phyloP scores from a whole-genome alignment of 371 early-diverging fungal species.

The Capniomyces stellatus region DNA sequence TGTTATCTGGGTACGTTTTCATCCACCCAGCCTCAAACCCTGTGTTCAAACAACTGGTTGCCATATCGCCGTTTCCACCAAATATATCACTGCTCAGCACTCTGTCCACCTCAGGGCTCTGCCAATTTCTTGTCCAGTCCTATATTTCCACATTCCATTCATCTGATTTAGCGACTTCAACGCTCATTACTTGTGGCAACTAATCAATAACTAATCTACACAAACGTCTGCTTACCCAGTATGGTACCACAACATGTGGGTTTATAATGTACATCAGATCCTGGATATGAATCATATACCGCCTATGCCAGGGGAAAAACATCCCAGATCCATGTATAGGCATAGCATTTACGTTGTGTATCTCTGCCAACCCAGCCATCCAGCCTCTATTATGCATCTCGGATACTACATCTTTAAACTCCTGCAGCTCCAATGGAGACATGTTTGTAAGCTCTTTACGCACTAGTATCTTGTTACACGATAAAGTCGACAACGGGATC shows the following conservation, averaged over 20 bases:
- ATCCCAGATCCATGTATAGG: constrained; percentile 20
- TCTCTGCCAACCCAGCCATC: constrained; percentile 17
- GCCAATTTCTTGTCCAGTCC: constrained; percentile 22
- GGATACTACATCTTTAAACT: background rate
- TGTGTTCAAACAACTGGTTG: constrained; percentile 17
- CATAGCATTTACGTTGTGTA: constrained; percentile 20
- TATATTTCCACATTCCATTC: no score
- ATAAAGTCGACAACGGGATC: background rate
- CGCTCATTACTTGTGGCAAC: no score
- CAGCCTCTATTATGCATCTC: constrained; percentile 14
- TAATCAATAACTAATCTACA: no score
- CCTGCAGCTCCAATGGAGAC: background rate
- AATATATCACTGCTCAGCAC: constrained; percentile 12
- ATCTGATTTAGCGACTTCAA: no score
- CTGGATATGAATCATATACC: constrained; percentile 25
- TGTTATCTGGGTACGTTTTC: constrained; percentile 16
- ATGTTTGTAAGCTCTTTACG: background rate
- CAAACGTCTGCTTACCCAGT: constrained; percentile 23
- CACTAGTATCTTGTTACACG: background rate
- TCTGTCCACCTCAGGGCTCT: constrained; percentile 14
- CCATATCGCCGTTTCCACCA: constrained; percentile 19
- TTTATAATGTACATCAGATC: constrained; percentile 17
- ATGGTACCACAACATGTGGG: constrained; percentile 26
- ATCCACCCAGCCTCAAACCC: constrained; percentile 22
- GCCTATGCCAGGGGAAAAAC: constrained; percentile 26